Conservation (phyloP, 2,329 filamentous ascomycete species). For the Phaeosphaeriaceae sp. region DNA sequence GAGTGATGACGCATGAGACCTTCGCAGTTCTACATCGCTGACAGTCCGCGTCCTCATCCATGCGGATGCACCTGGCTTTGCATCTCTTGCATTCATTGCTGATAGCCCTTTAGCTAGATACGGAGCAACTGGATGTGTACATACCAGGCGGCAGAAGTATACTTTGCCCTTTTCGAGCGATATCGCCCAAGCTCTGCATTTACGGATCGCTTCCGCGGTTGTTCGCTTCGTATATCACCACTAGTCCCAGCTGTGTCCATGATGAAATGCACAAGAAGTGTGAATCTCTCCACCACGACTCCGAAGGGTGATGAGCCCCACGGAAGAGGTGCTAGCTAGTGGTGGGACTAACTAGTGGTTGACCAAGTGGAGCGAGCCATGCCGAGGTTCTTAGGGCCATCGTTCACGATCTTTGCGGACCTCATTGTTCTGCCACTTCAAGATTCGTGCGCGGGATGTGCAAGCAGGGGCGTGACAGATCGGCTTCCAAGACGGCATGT, state of each 20-base stretch:
- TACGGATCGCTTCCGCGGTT: neutral
- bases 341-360: neutral
- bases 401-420: neutral
- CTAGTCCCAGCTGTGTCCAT: neutral
- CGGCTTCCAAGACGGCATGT: neutral
- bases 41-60: slow-evolving; percentile 16
- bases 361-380: neutral
- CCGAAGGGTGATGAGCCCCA: neutral
- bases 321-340: neutral
- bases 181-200: neutral
- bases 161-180: slow-evolving; percentile 25
- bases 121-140: neutral
- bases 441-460: neutral
- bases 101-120: neutral
- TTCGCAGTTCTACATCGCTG: slow-evolving; percentile 22
- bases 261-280: neutral
- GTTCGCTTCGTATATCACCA: neutral
- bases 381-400: neutral
- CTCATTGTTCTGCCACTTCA: neutral
- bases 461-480: neutral
- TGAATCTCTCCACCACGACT: neutral
- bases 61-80: slow-evolving; percentile 24
- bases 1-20: slow-evolving; percentile 17
- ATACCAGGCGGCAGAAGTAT: slow-evolving; percentile 27
- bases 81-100: slow-evolving; percentile 29